phyloP scores from a whole-genome alignment of 2,329 filamentous ascomycete genomes.

The Acrocalymma vagum region DNA sequence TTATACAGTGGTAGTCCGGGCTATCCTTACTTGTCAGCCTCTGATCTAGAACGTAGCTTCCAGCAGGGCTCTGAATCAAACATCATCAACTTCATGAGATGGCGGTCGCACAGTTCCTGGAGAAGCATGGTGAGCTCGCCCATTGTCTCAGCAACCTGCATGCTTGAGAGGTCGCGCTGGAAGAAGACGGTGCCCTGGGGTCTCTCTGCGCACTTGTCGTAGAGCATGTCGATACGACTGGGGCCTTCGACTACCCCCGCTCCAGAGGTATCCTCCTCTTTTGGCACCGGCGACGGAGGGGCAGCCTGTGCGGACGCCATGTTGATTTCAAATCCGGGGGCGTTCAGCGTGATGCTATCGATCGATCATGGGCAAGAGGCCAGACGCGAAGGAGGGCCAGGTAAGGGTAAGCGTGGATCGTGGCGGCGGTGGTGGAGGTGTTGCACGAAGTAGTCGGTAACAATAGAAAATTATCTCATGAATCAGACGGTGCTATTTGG shows the following conservation, averaged over 20 bases:
- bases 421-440: constrained; percentile 1
- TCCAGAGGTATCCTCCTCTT: constrained; percentile 29
- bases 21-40: constrained; percentile 46
- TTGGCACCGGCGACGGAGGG: constrained; percentile 23
- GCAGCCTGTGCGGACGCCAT: constrained; percentile 33
- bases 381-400: too few relatives aligned
- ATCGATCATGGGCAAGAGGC: constrained; percentile 29
- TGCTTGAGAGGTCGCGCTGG: constrained; percentile 48
- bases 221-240: constrained; percentile 42
- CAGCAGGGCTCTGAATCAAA: constrained; percentile 47
- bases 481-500: too few relatives aligned
- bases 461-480: too few relatives aligned
- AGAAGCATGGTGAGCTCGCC: constrained; percentile 40
- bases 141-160: constrained; percentile 46
- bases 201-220: constrained; percentile 47
- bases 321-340: too few relatives aligned
- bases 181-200: constrained; percentile 48
- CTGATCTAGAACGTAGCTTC: constrained; percentile 43
- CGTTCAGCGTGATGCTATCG: constrained; percentile 17
- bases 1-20: not conserved
- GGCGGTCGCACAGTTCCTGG: constrained; percentile 42
- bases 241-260: constrained; percentile 14
- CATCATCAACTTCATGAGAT: constrained; percentile 48
- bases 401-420: constrained; percentile 9
- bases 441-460: too few relatives aligned